Evolutionary conservation across 2,329 filamentous ascomycete genomes (phyloP).

Genomic region (Botryotinia globosa): DNA sequence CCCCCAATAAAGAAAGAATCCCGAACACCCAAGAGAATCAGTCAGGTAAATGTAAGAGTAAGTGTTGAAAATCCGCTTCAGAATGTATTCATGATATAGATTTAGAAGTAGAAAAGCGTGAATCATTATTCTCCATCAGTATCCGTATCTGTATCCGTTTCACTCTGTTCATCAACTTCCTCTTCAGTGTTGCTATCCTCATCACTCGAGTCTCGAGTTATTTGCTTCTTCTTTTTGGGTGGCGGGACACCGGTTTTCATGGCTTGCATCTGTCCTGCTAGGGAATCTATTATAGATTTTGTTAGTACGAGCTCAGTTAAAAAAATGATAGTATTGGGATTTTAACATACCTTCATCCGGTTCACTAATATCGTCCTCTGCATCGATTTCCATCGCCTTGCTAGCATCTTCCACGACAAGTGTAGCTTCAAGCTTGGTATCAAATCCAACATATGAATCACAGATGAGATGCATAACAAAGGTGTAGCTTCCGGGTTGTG

Average conservation of each 20-base stretch:
- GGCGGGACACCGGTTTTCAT: constrained; percentile 68
- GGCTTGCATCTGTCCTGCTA: constrained; percentile 87
- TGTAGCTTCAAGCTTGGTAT: constrained; percentile 86
- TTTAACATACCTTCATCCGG: constrained; percentile 84
- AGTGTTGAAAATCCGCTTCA: background rate
- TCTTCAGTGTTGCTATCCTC: constrained; percentile 77
- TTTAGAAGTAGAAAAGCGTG: background rate
- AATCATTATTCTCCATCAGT: constrained; percentile 43
- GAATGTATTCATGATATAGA: background rate
- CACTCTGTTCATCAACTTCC: constrained; percentile 59
- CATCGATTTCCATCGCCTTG: constrained; percentile 75
- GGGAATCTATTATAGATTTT: constrained; percentile 59
- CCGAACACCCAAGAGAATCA: constrained; percentile 19
- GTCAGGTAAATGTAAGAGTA: background rate
- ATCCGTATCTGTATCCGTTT: constrained; percentile 64
- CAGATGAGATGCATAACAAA: constrained; percentile 93
- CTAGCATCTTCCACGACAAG: constrained; percentile 84
- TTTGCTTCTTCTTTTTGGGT: constrained; percentile 58
- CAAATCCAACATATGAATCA: constrained; percentile 92
- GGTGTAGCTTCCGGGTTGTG: constrained; percentile 86
- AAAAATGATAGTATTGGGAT: background rate
- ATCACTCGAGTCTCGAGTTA: constrained; percentile 64
- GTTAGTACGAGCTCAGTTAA: background rate
- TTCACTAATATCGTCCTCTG: constrained; percentile 94
- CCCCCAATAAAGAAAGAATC: constrained; percentile 12